Conservation (phyloP, 345 rosid genomes). For the Ceriops zippeliana region DNA sequence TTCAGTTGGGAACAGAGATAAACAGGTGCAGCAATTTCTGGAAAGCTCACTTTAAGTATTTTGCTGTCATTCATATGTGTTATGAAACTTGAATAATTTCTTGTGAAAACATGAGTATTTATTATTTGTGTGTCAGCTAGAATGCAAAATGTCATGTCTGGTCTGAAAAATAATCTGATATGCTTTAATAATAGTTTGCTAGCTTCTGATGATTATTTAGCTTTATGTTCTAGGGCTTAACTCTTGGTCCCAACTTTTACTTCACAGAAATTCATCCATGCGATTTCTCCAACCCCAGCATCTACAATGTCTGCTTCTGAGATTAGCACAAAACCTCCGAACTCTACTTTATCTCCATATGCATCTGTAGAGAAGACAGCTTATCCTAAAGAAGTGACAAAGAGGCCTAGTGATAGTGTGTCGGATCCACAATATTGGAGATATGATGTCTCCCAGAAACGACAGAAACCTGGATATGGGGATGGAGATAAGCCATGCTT, state of each 20-base stretch:
- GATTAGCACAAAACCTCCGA: slow-evolving; percentile 63
- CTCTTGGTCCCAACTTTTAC: slow-evolving; percentile 12
- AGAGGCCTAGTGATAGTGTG: slow-evolving; percentile 44
- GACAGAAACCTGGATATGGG: slow-evolving; percentile 60
- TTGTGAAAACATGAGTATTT: background rate
- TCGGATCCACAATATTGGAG: slow-evolving; percentile 89
- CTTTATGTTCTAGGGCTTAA: background rate
- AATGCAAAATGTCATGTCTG: too few species aligned
- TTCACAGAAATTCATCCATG: slow-evolving; percentile 86
- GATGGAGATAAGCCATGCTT: slow-evolving; percentile 66
- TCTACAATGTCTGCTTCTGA: slow-evolving; percentile 74
- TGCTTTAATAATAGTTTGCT: background rate
- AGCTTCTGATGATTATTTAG: slow-evolving; percentile 3
- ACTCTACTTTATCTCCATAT: slow-evolving; percentile 67
- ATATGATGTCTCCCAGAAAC: slow-evolving; percentile 76
- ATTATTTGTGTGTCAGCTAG: background rate
- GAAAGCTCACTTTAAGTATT: background rate
- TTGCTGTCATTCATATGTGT: background rate
- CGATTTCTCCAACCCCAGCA: slow-evolving; percentile 75
- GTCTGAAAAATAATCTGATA: too few species aligned
- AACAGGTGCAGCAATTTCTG: slow-evolving; percentile 50
- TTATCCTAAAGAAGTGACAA: slow-evolving; percentile 40
- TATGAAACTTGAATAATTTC: background rate
- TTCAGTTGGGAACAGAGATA: slow-evolving; percentile 80
- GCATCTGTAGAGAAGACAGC: slow-evolving; percentile 41